Evolutionary conservation across 305 asterid genomes (phyloP), one percentile per base, ranked within the genome.

Genomic region (Rubia occidens): DNA sequence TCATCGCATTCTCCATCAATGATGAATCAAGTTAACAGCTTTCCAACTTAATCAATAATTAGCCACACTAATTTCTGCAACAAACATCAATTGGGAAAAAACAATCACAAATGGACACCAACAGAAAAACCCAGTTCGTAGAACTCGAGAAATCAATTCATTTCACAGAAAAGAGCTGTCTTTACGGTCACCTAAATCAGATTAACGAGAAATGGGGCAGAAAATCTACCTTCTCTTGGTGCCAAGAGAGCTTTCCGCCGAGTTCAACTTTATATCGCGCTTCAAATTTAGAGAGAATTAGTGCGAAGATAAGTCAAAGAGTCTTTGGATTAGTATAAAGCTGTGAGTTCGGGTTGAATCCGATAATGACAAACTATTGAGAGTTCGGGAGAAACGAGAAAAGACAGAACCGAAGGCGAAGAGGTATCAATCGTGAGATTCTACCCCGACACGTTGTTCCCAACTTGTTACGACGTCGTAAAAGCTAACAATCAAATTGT

Each of bases 1-100:
- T 69, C 69, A 75, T 71, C 11, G 65, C 75, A 78, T 78, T 68
- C 78, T 86, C 96, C 90, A 86, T 83, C 64, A 59, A 65, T 20
- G 59, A 62, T 54, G 55, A 60, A 40, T 29, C 64, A 17, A 51
- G 56, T 51, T 51, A 15, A 51, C 20, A 51, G 8, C 61, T 61
- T 55, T 26, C 75, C 39, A 51, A 53, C 72, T 35, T 15, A 20
- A 71, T 24, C 4, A 64, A 63, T 7, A 43, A 8, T 60, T 42
- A 11, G 58, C 51, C 68, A 58, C 35, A 61, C 42, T 10, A 24
- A 67, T 5, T 29, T 56, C 74, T 68, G 70, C 72, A 74, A 55
- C 18, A 44, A 32, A 18, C 3, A 14, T 35, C 69, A 11, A 21
- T 15, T 10, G 21, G 64, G 51, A 10, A 8, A n/a, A 18, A 40